Evolutionary conservation across 1,284 basidiomycete species (phyloP).

Genomic region (Prillingera fragicola): DNA sequence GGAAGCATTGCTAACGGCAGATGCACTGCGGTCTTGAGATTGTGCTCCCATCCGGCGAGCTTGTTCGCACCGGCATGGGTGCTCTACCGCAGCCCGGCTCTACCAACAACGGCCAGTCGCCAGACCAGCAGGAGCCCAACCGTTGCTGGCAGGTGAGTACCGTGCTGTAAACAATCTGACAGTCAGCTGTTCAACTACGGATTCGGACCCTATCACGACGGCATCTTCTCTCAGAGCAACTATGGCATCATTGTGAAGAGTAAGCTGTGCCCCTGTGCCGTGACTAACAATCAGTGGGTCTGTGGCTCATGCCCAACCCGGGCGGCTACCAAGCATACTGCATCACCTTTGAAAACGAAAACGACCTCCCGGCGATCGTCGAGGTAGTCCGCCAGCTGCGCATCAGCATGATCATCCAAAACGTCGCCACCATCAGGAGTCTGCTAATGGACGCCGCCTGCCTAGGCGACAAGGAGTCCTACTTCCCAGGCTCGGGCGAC

Average conservation of each 20-base stretch:
- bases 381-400: slow-evolving; percentile 8
- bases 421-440: slow-evolving; percentile 7
- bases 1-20: slow-evolving; percentile 4
- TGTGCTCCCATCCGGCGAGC: slow-evolving; percentile 7
- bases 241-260: slow-evolving; percentile 9
- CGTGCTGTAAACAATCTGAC: neutral
- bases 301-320: slow-evolving; percentile 11
- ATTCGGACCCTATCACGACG: slow-evolving; percentile 9
- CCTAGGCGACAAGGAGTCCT: slow-evolving; percentile 2
- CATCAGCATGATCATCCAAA: slow-evolving; percentile 9
- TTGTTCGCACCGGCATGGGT: slow-evolving; percentile 10
- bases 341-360: slow-evolving; percentile 10
- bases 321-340: slow-evolving; percentile 10
- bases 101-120: neutral
- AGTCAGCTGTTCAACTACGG: slow-evolving; percentile 9
- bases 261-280: neutral
- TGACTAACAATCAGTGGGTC: neutral
- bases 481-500: slow-evolving; percentile 1
- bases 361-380: slow-evolving; percentile 7
- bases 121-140: slow-evolving; percentile 10
- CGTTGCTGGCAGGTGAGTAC: slow-evolving; percentile 5
- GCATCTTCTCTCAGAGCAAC: slow-evolving; percentile 12
- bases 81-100: slow-evolving; percentile 7
- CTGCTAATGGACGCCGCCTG: slow-evolving; percentile 5
- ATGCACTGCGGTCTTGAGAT: slow-evolving; percentile 12